phyloP scores from a whole-genome alignment of 1,139 yeast species.

The Tardiomyces depauwii region DNA sequence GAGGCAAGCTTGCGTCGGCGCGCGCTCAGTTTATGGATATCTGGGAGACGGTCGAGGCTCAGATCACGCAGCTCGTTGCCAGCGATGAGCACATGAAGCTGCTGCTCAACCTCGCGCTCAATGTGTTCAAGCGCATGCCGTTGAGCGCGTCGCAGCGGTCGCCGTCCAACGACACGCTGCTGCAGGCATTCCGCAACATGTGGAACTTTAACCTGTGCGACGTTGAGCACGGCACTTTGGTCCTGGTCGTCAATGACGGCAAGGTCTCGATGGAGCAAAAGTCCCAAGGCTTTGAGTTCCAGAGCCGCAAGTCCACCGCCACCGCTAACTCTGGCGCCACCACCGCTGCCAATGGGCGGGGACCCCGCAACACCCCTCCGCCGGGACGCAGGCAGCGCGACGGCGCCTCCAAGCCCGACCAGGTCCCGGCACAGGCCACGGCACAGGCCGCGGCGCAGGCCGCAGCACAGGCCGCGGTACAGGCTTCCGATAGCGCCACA shows the following conservation, averaged over 20 bases:
- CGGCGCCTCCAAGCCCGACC: background rate
- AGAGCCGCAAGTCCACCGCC: background rate
- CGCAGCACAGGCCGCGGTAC: background rate
- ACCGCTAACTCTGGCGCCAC: background rate
- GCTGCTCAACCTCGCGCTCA: conserved; percentile 42
- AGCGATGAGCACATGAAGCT: conserved; percentile 25
- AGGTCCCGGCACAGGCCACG: background rate
- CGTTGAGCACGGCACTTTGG: conserved; percentile 34
- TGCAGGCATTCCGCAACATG: background rate
- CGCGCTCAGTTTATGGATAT: conserved; percentile 52
- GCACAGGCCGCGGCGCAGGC: background rate
- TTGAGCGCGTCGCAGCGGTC: conserved; percentile 33
- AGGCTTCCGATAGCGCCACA: background rate
- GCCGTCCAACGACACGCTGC: background rate
- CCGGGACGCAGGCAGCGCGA: background rate
- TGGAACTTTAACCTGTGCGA: conserved; percentile 60
- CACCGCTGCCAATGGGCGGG: background rate
- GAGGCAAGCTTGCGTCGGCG: conserved; percentile 45
- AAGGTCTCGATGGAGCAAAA: conserved; percentile 31
- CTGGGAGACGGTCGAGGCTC: conserved; percentile 50
- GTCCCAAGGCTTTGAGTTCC: conserved; percentile 41
- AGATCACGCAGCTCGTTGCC: conserved; percentile 32
- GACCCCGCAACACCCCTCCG: background rate
- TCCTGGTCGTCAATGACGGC: conserved; percentile 33
- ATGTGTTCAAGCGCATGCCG: conserved; percentile 57